Percentiles rank a stretch among this genome's conserved stretches.
Evolutionary conservation across 768 basidiomycete species (phyloP).

Genomic region (Neoboletus brunneissimus): DNA sequence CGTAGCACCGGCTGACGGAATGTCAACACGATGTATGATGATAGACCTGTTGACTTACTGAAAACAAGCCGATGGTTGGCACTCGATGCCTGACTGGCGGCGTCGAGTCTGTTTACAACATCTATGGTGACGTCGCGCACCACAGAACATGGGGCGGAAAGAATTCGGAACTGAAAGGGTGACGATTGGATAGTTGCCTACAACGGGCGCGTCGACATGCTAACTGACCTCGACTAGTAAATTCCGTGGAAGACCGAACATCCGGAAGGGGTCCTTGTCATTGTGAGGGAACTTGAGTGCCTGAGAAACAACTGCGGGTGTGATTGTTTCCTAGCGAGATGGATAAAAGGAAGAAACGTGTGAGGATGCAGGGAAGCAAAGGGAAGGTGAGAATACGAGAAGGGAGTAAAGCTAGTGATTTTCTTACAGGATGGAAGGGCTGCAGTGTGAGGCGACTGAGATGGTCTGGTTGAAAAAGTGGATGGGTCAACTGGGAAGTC

Average conservation of each 20-base stretch:
- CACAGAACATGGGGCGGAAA: conserved; percentile 70
- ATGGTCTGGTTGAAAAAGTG: conserved; percentile 41
- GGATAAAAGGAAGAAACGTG: background rate
- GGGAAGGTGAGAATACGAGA: background rate
- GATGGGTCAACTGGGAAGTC: conserved; percentile 36
- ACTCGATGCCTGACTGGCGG: conserved; percentile 49
- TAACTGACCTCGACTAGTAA: conserved; percentile 65
- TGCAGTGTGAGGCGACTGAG: conserved; percentile 38
- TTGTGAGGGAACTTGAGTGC: conserved; percentile 44
- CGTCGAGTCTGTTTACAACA: conserved; percentile 49
- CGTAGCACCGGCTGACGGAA: conserved; percentile 56
- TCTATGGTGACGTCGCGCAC: conserved; percentile 66
- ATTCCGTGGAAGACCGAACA: conserved; percentile 71
- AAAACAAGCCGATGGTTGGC: conserved; percentile 54
- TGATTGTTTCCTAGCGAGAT: conserved; percentile 31
- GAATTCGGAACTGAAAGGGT: conserved; percentile 55
- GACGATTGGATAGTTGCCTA: background rate
- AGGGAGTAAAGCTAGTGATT: background rate
- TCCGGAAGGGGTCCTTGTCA: conserved; percentile 50
- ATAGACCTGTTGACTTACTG: conserved; percentile 44
- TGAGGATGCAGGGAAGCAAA: background rate
- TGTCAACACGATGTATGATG: background rate
- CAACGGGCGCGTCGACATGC: background rate
- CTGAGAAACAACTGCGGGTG: conserved; percentile 39
- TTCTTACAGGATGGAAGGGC: conserved; percentile 42